phyloP scores from a whole-genome alignment of 140 eudicot species.

The Senecio squalidus region DNA sequence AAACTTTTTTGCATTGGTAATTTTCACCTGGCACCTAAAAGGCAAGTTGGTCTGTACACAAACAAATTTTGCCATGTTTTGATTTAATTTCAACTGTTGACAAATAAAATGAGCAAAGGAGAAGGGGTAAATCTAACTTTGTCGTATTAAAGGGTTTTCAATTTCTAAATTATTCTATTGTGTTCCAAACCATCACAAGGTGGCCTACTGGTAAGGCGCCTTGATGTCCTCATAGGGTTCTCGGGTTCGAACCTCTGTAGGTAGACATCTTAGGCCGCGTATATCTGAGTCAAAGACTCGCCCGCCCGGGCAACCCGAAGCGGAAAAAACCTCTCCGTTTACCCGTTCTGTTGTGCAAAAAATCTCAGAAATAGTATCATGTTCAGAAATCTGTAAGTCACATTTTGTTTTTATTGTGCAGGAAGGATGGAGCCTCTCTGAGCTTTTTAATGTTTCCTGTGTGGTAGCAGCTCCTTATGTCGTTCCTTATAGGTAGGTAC shows the following conservation, averaged over 20 bases:
- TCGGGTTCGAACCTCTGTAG: no score
- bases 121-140: background rate
- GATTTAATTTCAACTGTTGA: background rate
- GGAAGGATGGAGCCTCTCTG: conserved; percentile 99
- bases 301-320: no score
- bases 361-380: background rate
- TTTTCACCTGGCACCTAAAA: conserved; percentile 15
- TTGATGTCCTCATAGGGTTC: no score
- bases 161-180: background rate
- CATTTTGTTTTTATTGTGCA: conserved; percentile 26
- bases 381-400: background rate
- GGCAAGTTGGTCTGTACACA: conserved; percentile 7
- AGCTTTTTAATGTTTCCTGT: conserved; percentile 68
- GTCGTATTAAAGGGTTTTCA: conserved; percentile 6
- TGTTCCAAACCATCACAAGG: no score
- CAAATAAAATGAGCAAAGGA: background rate
- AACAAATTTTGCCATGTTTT: background rate
- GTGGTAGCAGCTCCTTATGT: conserved; percentile 95
- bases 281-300: no score
- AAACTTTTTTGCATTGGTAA: conserved; percentile 94
- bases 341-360: no score
- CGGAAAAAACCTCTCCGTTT: no score
- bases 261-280: no score
- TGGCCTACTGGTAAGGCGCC: no score
- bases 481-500: conserved; percentile 82